phyloP scores from a whole-genome alignment of 129 eudicot genomes.

The Pittosporum tobira region DNA sequence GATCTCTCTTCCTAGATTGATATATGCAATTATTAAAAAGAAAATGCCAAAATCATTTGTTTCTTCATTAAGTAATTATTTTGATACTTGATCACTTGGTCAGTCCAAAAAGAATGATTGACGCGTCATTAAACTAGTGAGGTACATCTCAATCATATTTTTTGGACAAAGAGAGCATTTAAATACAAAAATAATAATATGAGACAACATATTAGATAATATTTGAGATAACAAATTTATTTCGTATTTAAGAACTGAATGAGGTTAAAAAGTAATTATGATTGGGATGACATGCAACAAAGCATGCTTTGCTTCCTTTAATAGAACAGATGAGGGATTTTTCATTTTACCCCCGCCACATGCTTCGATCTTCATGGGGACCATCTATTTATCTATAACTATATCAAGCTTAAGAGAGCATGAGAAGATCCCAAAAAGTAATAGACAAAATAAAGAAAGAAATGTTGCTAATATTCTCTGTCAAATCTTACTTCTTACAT shows the following conservation, averaged over 20 bases:
- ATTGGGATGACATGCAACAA: slow-evolving; percentile 36
- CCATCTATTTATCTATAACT: slow-evolving; percentile 1
- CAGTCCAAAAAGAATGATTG: too few relatives aligned
- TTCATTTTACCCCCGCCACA: slow-evolving; percentile 8
- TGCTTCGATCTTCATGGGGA: slow-evolving; percentile 27
- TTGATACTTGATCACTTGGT: not conserved
- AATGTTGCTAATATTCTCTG: slow-evolving; percentile 1
- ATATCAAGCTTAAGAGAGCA: slow-evolving; percentile 9
- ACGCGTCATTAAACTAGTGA: too few relatives aligned
- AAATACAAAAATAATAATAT: too few relatives aligned
- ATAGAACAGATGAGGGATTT: slow-evolving; percentile 1
- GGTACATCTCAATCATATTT: too few relatives aligned
- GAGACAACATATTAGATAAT: too few relatives aligned
- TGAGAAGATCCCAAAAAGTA: slow-evolving; percentile 24
- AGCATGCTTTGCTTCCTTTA: slow-evolving; percentile 56
- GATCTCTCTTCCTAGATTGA: slow-evolving; percentile 14
- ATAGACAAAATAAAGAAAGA: not conserved
- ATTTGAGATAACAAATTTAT: slow-evolving; percentile 9
- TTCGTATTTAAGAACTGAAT: slow-evolving; percentile 6
- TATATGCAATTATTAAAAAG: not conserved
- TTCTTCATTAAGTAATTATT: not conserved
- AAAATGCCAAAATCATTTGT: not conserved
- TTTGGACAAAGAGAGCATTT: too few relatives aligned
- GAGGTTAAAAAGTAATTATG: slow-evolving; percentile 30
- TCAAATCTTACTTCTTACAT: slow-evolving; percentile 8